Percentiles rank a stretch among this genome's conserved stretches.
Conservation (phyloP, 2,329 filamentous ascomycete species). For the Cladosporium sp. region DNA sequence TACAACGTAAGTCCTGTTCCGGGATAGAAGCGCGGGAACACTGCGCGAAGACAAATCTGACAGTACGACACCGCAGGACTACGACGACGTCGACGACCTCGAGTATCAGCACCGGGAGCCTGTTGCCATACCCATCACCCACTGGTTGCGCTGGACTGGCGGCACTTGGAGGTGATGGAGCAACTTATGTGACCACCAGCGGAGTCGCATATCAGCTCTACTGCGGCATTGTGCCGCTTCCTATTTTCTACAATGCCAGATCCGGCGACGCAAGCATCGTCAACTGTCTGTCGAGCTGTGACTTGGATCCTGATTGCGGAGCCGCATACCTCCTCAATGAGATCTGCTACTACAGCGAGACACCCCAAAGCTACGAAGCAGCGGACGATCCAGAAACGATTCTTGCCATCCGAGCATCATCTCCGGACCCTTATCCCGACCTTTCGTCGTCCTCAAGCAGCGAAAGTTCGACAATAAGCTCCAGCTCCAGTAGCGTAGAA, state of each 20-base stretch:
- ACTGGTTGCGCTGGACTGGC: conserved; percentile 2
- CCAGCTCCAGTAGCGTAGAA: neutral
- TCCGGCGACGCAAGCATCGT: neutral
- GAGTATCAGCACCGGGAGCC: neutral
- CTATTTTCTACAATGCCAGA: neutral
- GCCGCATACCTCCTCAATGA: neutral
- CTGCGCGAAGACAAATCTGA: neutral
- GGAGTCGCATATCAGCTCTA: neutral
- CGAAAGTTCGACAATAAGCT: neutral
- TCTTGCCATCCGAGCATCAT: neutral
- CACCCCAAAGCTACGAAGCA: neutral
- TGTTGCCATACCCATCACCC: neutral
- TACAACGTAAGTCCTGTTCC: neutral
- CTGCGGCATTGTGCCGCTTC: neutral
- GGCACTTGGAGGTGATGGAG: neutral
- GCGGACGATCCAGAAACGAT: neutral
- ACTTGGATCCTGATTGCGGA: neutral
- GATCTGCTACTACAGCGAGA: neutral
- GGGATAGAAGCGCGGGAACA: neutral
- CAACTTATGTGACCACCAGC: neutral
- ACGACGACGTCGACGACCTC: neutral
- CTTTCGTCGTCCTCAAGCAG: neutral
- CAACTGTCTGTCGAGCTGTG: conserved; percentile 4
- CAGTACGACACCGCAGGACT: neutral
- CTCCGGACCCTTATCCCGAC: neutral